Base-by-base conservation (phyloP, 306 rosid genomes). In the Luffa aegyptiaca region DNA sequence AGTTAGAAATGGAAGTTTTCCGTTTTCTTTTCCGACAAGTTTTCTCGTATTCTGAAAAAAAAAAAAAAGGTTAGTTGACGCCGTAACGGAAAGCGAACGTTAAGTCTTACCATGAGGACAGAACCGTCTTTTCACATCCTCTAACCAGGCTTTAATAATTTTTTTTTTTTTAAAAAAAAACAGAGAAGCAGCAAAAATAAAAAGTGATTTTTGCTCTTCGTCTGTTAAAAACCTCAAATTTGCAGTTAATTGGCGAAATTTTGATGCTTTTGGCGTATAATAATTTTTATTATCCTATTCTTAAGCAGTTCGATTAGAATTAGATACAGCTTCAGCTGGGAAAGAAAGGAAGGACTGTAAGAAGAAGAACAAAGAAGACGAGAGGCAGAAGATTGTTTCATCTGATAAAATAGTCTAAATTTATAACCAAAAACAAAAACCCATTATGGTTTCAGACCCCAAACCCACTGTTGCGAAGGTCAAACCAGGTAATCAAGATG, bases 401-500 rank as follows among this genome's bases (percentile, higher is more conserved):
- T 85, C 79, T 52, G 86, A 88, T 87, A 86, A 65, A 73, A 70
- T 75, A 80, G 68, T 69, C 53, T 9, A 42, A 80, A 80, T 69
- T 72, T 33, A 62, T 57, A 10, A 48, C 58, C 18, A 26, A 31
- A 48, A 21, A 5, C 5, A 46, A 14, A 72, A 21, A 6, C 3
- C 35, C 21, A 49, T 74, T 33, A 93, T 89, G 96, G 92, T 89
- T 78, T 57, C 90, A 33, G 87, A 86, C 68, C 75, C 77, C 61
- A 89, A 84, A 84, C 73, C 76, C 75, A 81, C 83, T 11, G 63
- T 77, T 13, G 76, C 81, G 86, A 93, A 84, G 83, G 68, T 83
- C 64, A 93, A 84, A 87, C 84, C 90, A 21, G 79, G 80, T 63
- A 75, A 70, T 53, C 86, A 77, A 81, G 91, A 87, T 87, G 90